These are phyloP conservation scores for Nothopassalora personata DNA, from an alignment of 2,329 filamentous ascomycete genomes.

Conservation along the genomic window DNA sequence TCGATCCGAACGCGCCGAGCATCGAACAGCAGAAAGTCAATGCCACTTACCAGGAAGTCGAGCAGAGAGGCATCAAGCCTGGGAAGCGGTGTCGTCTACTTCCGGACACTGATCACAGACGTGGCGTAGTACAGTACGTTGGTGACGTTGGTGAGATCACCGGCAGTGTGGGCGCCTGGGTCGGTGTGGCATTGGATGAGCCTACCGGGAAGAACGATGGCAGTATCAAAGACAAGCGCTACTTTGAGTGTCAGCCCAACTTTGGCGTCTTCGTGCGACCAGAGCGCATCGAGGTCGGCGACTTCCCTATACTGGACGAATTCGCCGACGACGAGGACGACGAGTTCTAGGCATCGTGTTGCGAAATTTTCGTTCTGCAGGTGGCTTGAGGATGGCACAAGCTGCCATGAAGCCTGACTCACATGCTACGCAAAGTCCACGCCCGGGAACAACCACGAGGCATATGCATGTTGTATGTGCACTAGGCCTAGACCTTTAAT, in stretches of 20 bases:
- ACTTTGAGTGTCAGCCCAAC: conserved; percentile 66
- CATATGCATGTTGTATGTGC: background rate
- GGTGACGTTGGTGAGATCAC: conserved; percentile 71
- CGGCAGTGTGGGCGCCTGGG: conserved; percentile 56
- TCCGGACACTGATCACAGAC: conserved; percentile 60
- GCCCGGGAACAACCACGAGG: background rate
- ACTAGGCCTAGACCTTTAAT: background rate
- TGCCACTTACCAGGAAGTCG: conserved; percentile 64
- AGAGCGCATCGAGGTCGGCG: conserved; percentile 70
- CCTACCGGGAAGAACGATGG: conserved; percentile 80
- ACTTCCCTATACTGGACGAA: conserved; percentile 62
- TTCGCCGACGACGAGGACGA: conserved; percentile 75
- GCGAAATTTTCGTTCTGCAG: too few relatives aligned
- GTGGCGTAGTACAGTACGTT: conserved; percentile 66
- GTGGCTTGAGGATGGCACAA: background rate
- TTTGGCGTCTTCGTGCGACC: conserved; percentile 74
- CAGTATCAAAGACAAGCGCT: conserved; percentile 58
- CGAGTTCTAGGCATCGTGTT: conserved; percentile 45
- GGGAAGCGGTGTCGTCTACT: conserved; percentile 43
- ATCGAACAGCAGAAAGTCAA: conserved; percentile 67
- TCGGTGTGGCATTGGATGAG: conserved; percentile 69
- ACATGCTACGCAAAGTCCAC: background rate
- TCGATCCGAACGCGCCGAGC: conserved; percentile 76
- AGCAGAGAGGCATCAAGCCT: conserved; percentile 51
- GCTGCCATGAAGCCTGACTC: background rate